phyloP scores from a whole-genome alignment of 441 rosid species.

The Isatis lusitanica region DNA sequence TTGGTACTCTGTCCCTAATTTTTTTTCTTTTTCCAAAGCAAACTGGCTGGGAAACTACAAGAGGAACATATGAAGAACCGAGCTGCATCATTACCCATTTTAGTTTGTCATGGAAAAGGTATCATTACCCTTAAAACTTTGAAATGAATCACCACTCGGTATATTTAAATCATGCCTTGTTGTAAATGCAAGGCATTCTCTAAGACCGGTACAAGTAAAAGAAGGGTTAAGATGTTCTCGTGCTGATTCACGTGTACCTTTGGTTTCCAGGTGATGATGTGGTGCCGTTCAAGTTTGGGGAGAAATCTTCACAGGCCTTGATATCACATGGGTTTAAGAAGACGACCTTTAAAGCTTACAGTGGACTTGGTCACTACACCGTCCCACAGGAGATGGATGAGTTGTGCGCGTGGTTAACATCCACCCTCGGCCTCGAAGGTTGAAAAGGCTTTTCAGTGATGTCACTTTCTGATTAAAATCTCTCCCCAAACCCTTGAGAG shows the following conservation, averaged over 20 bases:
- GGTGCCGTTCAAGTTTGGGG: constrained; percentile 81
- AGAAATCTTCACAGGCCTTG: constrained; percentile 71
- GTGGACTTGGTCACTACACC: constrained; percentile 86
- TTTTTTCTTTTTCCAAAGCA: constrained; percentile 42
- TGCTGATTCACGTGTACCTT: constrained; percentile 17
- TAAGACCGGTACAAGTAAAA: not conserved
- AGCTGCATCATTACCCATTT: constrained; percentile 74
- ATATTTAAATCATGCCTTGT: not conserved
- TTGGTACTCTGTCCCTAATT: not conserved
- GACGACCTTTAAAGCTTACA: constrained; percentile 68
- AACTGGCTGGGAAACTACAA: constrained; percentile 55
- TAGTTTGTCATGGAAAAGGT: constrained; percentile 92
- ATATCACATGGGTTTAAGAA: constrained; percentile 61
- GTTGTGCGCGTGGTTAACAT: constrained; percentile 72
- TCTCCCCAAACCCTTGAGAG: not conserved
- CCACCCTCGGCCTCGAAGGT: constrained; percentile 71
- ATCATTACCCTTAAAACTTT: not conserved
- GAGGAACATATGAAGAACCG: constrained; percentile 56
- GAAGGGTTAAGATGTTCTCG: not conserved
- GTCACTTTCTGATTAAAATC: constrained; percentile 9
- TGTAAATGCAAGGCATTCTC: not conserved
- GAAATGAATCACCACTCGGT: not conserved
- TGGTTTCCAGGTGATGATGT: constrained; percentile 77
- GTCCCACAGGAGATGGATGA: constrained; percentile 85
- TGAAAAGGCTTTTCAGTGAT: not conserved